Evolutionary conservation across 108 stramenopile species (phyloP).

Genomic region (Stephanodiscus minutulus): DNA sequence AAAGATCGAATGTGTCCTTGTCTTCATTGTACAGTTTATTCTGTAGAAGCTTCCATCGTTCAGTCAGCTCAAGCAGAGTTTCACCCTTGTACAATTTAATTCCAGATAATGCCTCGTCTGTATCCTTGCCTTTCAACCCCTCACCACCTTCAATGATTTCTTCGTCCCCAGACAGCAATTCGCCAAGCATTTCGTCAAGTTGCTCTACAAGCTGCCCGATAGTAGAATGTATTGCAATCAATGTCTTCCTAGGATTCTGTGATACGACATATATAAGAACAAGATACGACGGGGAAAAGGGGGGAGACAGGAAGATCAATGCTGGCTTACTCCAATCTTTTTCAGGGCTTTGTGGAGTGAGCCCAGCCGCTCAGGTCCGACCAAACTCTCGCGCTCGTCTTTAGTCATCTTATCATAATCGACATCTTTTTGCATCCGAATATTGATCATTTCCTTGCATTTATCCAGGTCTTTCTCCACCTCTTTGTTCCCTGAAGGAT

Average conservation of each 20-base stretch:
- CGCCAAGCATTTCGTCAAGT: constrained; percentile 82
- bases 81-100: constrained; percentile 94
- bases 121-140: constrained; percentile 73
- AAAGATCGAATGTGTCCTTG: constrained; percentile 86
- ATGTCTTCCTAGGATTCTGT: constrained; percentile 83
- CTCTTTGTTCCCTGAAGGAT: constrained; percentile 95
- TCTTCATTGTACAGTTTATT: constrained; percentile 88
- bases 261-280: neutral
- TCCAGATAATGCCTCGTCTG: constrained; percentile 79
- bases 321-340: constrained; percentile 48
- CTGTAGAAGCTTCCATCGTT: constrained; percentile 93
- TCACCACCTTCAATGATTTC: constrained; percentile 81
- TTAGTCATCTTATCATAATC: constrained; percentile 64
- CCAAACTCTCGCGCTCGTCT: constrained; percentile 65
- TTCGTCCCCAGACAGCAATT: constrained; percentile 75
- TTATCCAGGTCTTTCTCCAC: constrained; percentile 86
- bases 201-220: constrained; percentile 86
- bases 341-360: constrained; percentile 82
- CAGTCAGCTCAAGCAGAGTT: constrained; percentile 89
- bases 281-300: neutral
- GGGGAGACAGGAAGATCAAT: neutral
- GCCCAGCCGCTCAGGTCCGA: constrained; percentile 77
- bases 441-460: constrained; percentile 83
- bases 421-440: constrained; percentile 82
- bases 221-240: constrained; percentile 79